Evolutionary conservation across 2,329 filamentous ascomycete genomes (phyloP).

Genomic region (Ploettnerulaceae sp.): DNA sequence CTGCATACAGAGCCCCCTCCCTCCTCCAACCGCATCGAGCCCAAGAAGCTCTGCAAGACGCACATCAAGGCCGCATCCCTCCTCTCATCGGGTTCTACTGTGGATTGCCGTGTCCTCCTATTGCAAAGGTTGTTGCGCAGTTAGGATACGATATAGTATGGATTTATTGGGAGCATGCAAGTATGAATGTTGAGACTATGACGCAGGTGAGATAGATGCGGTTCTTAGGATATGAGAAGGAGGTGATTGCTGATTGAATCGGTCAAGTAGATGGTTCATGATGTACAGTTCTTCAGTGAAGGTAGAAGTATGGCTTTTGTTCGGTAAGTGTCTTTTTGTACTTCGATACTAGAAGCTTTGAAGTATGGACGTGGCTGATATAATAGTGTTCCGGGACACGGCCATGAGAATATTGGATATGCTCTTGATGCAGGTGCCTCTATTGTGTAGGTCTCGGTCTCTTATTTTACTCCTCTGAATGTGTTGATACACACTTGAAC

Average conservation of each 20-base stretch:
- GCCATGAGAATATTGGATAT: conserved; percentile 43
- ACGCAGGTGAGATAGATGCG: conserved; percentile 33
- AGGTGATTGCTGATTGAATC: not conserved
- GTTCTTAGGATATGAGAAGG: not conserved
- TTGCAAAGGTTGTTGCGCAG: conserved; percentile 39
- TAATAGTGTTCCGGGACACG: conserved; percentile 40
- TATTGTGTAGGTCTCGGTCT: too few relatives aligned
- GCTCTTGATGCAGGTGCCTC: conserved; percentile 46
- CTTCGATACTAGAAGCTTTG: not conserved
- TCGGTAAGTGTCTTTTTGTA: conserved; percentile 30
- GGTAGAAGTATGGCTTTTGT: conserved; percentile 44
- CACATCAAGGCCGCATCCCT: conserved; percentile 42
- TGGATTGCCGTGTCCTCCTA: conserved; percentile 38
- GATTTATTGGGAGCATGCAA: conserved; percentile 46
- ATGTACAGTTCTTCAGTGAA: conserved; percentile 43
- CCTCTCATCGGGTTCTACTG: conserved; percentile 41
- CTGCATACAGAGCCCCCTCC: conserved; percentile 40
- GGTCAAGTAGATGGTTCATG: conserved; percentile 45
- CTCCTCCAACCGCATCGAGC: conserved; percentile 44
- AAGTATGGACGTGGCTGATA: too few relatives aligned
- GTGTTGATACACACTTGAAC: too few relatives aligned
- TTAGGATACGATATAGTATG: conserved; percentile 42
- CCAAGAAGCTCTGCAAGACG: conserved; percentile 43
- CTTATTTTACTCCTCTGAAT: too few relatives aligned
- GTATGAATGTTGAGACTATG: conserved; percentile 46